Base-by-base conservation (phyloP, 1,284 basidiomycete species). In the Mycocalia duriaeana region DNA sequence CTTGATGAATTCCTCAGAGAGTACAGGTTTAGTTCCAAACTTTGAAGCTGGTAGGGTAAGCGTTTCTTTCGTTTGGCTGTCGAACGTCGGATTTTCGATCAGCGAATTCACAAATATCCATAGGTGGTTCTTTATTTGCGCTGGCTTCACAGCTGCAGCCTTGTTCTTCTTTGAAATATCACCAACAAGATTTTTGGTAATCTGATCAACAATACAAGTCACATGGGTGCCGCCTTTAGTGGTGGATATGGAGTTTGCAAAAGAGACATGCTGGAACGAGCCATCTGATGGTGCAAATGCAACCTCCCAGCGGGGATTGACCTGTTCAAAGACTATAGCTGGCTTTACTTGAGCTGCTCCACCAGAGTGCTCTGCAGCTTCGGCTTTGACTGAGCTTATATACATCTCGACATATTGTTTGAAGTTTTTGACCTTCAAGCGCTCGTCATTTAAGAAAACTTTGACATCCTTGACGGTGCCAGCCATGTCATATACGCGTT, bases 1-100 rank as follows among this genome's bases (percentile, higher is more conserved):
- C 73, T 96, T 97, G 72, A 95, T 78, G 61, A 99, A 97, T 0
- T 96, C 94, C 49, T 99, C 95, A 1, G 89, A 83, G 22, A 96
- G 66, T 1, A 58, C 60, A 1, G 91, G 91, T 65, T 88, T 94
- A 51, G 89, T 90, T 42, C 91, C 92, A 62, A 99, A 99, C 63
- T 96, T 95, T 42, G 84, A 88, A 34, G 85, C 73, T 20, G 89
- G 86, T 41, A 99, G 73, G 2, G 94, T 99, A 56, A 99, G 71
- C 6, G 87, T 91, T 68, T 99, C 96, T 73, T 99, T 99, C 41
- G 96, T 99, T 69, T 99, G 96, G 72, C 93, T 94, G 76, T 99
- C 95, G 68, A 99, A 99, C 1, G 94, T 92, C 7, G 96, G 95
- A 64, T 99, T 99, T 71, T 97, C 94, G 53, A 99, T 89, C 53